A percentile compares a stretch with the other conserved stretches of the same genome.
Conservation (phyloP, 2,329 filamentous ascomycete species). For the Elsinoe ampelina region DNA sequence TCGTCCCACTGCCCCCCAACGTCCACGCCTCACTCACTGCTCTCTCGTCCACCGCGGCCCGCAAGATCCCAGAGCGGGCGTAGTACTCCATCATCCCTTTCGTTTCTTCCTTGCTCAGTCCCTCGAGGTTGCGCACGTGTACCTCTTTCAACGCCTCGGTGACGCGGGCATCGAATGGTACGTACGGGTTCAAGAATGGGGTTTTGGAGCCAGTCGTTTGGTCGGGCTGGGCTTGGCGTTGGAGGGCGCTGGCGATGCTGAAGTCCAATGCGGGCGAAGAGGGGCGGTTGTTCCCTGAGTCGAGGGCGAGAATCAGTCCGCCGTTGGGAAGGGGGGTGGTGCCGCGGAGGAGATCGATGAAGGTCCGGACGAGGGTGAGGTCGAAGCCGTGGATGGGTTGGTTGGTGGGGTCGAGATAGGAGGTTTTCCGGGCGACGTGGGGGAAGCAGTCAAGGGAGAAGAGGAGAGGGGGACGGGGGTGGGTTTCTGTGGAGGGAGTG, state of each 20-base stretch:
- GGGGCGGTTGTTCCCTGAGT: slow-evolving; percentile 61
- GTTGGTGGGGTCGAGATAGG: slow-evolving; percentile 63
- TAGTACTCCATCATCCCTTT: slow-evolving; percentile 86
- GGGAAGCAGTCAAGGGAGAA: slow-evolving; percentile 69
- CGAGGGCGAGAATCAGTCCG: slow-evolving; percentile 65
- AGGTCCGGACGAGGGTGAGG: slow-evolving; percentile 64
- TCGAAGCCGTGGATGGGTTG: slow-evolving; percentile 79
- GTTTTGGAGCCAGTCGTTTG: slow-evolving; percentile 24
- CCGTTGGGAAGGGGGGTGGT: slow-evolving; percentile 54
- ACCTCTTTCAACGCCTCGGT: slow-evolving; percentile 38
- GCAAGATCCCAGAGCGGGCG: slow-evolving; percentile 72
- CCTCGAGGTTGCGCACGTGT: slow-evolving; percentile 49
- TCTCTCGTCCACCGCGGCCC: slow-evolving; percentile 58
- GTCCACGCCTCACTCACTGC: slow-evolving; percentile 76
- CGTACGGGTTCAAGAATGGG: slow-evolving; percentile 44
- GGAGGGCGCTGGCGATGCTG: slow-evolving; percentile 11
- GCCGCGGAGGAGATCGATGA: slow-evolving; percentile 62
- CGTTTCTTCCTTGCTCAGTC: slow-evolving; percentile 65
- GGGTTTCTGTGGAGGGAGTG: slow-evolving; percentile 33
- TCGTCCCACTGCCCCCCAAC: slow-evolving; percentile 66
- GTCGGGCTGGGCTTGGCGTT: slow-evolving; percentile 18
- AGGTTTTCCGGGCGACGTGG: slow-evolving; percentile 69
- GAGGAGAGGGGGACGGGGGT: slow-evolving; percentile 54
- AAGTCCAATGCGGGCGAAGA: slow-evolving; percentile 54
- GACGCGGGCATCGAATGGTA: slow-evolving; percentile 43